Conservation (phyloP, 1,284 basidiomycete species). For the Irpex sp. region DNA sequence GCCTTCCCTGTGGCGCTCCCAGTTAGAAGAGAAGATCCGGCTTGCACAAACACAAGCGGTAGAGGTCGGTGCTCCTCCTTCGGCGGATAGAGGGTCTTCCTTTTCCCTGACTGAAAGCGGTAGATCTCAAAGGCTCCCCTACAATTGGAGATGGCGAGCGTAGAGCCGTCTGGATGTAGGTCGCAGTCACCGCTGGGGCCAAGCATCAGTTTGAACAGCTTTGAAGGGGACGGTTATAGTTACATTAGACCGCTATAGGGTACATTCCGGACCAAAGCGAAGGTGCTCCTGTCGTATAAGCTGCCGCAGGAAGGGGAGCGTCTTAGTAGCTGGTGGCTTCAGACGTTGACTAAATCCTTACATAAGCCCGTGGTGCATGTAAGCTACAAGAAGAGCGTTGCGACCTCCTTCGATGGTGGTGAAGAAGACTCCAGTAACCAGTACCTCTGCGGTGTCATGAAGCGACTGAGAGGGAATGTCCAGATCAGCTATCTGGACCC, state of each 20-base stretch:
- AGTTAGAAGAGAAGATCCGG: neutral
- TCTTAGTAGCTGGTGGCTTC: neutral
- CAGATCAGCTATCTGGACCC: neutral
- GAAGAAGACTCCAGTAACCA: neutral
- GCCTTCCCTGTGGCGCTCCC: neutral
- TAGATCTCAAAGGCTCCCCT: neutral
- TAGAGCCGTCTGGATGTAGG: neutral
- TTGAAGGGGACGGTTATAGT: neutral
- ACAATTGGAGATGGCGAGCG: neutral
- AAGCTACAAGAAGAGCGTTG: neutral
- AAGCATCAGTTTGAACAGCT: neutral
- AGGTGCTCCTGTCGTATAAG: neutral
- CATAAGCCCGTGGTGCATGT: neutral
- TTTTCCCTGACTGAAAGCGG: neutral
- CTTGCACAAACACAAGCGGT: neutral
- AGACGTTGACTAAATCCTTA: neutral
- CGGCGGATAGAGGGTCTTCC: neutral
- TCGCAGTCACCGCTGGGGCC: neutral
- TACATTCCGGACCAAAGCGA: neutral
- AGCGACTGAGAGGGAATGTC: neutral
- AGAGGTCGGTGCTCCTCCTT: neutral
- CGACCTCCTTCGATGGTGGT: neutral
- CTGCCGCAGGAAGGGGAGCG: neutral
- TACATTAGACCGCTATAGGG: neutral
- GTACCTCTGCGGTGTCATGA: neutral